A percentile compares a stretch with the other conserved stretches of the same genome.
phyloP scores from a whole-genome alignment of 1,139 yeast genomes.

The Diutina mesorugosa region DNA sequence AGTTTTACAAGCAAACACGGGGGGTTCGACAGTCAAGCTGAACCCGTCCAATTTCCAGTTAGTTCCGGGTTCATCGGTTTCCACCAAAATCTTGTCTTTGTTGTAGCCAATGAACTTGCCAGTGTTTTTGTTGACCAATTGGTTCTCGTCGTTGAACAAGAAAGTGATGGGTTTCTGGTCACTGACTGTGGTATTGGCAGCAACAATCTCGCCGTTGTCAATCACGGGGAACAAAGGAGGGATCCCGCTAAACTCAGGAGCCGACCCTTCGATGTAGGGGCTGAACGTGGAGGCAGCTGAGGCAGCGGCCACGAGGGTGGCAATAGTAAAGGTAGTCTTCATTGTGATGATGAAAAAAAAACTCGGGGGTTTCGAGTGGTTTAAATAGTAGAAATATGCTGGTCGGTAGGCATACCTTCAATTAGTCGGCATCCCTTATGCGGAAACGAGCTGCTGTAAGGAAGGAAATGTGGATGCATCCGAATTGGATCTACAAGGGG shows the following conservation, averaged over 20 bases:
- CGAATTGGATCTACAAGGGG: too few relatives aligned
- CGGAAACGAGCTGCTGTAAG: too few relatives aligned
- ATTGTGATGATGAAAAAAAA: neutral
- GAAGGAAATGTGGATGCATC: too few relatives aligned
- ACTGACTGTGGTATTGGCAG: neutral
- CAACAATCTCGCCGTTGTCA: neutral
- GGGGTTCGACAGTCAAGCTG: neutral
- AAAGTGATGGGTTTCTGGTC: neutral
- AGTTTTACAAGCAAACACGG: too few relatives aligned
- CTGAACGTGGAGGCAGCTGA: neutral
- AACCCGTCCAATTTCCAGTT: neutral
- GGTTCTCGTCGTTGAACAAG: neutral
- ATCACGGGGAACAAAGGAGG: too few relatives aligned
- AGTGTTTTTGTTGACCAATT: neutral
- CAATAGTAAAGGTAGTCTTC: neutral
- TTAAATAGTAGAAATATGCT: too few relatives aligned
- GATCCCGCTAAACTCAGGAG: neutral
- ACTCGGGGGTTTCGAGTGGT: neutral
- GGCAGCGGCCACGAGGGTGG: neutral
- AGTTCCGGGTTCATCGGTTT: neutral
- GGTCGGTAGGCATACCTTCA: too few relatives aligned
- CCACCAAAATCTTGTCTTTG: neutral
- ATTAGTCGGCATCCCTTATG: too few relatives aligned
- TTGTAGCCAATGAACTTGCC: neutral
- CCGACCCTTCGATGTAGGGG: neutral